Conservation (phyloP, 345 rosid genomes). For the Linum tenue region DNA sequence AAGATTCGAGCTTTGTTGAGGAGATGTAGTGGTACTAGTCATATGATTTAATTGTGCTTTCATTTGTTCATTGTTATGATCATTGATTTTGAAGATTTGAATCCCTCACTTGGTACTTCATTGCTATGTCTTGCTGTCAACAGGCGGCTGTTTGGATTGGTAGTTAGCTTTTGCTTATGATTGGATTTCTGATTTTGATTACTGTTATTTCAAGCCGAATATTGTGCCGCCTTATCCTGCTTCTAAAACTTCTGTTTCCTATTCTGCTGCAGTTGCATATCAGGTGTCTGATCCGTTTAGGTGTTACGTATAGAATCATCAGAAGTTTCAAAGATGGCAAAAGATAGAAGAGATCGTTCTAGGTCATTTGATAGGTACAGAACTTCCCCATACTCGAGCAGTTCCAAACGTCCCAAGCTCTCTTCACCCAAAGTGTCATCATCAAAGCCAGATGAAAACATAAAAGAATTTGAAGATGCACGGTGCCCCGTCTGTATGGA, state of each 20-base stretch:
- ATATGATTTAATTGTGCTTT: too few species aligned
- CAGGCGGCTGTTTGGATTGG: too few species aligned
- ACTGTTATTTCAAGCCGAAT: neutral
- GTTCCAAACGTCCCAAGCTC: constrained; percentile 38
- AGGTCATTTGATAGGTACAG: constrained; percentile 55
- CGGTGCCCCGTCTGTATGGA: constrained; percentile 98
- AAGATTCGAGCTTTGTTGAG: too few species aligned
- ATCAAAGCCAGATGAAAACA: constrained; percentile 38
- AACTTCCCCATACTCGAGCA: constrained; percentile 47
- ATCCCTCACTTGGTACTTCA: neutral
- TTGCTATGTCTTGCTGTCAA: neutral
- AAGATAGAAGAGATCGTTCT: constrained; percentile 77
- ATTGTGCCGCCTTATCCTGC: neutral
- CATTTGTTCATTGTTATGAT: too few species aligned
- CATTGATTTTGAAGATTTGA: too few species aligned
- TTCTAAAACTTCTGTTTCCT: constrained; percentile 1
- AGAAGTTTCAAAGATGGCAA: constrained; percentile 47
- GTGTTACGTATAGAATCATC: neutral
- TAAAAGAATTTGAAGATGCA: constrained; percentile 93
- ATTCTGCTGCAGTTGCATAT: neutral
- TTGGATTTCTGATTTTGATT: neutral
- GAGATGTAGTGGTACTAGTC: too few species aligned
- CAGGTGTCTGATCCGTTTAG: neutral
- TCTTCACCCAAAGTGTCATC: constrained; percentile 35
- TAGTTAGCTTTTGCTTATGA: too few species aligned